Base-by-base conservation (phyloP, 345 rosid genomes). In the Rhizophora apiculata region DNA sequence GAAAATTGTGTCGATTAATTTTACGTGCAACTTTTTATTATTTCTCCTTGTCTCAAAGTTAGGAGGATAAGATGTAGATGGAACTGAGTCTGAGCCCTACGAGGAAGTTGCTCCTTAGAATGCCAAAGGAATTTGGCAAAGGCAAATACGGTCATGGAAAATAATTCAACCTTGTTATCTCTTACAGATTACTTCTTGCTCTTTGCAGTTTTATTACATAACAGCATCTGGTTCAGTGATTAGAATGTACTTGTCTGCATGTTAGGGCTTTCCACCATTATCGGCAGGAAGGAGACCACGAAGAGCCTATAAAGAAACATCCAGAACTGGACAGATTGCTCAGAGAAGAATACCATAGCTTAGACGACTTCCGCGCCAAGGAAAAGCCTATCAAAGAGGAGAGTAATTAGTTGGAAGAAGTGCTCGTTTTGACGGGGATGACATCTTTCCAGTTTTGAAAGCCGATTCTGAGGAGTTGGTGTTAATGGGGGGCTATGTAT, bases 211-310 rank as follows among this genome's bases (percentile, higher is more conserved):
- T 20, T 5, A 13, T 57, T 26, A 11, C 26, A 30, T 26, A 22
- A 4, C 48, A 37, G 20, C 19, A 24, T 46, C 18, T 19, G 43
- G 30, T 16, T 65, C 37, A 19, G 46, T 22, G 22, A 65, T 55
- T 59, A 24, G 43, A 54, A 64, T 32, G 4, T 56, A 29, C 62
- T 31, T 63, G 26, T 64, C 30, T 64, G 68, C 13, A 34, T 69
- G 53, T 66, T 81, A 95, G 99, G 98, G 99, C 98, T 60, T 92
- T 96, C 77, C 98, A 96, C 86, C 91, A 92, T 83, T 96, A 85
- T 36, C 82, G 96, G 34, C 87, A 81, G 30, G 60, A 6, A 49
- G 78, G 63, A 13, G 70, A 68, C 54, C 70, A 83, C 43, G 82
- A 80, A 68, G 89, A 80, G 63, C 84, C 83, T 15, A 57, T 92